Evolutionary conservation across 768 basidiomycete species (phyloP), one percentile per base, ranked within the genome.

Genomic region (Lentinus tigrinus): DNA sequence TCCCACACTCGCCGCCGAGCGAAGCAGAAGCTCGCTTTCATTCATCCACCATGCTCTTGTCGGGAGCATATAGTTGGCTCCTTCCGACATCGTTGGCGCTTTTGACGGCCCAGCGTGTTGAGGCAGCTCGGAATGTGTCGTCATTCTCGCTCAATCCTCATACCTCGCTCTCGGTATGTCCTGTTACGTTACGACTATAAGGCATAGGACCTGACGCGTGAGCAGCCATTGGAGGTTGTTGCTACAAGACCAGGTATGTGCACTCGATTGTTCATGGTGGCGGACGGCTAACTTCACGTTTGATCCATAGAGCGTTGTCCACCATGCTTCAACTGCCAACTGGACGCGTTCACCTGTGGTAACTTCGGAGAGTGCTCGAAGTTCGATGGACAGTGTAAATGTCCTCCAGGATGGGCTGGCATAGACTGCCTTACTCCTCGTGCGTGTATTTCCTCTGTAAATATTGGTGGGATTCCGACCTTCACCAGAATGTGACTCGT

Each of bases 391-490:
- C 94, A 97, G 66, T 99, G 97, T 75, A 88, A 93, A 68, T 99
- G 97, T 67, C 94, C 95, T 1, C 83, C 93, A 40, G 97, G 97
- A n/a, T 99, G 95, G 86, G 93, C 94, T 46, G 97, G 97, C 1
- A 89, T 95, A 37, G 96, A 98, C 68, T 99, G 97, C 74, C 74
- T 97, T 52, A 83, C 84, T 8, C 96, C 97, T 21, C 89, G 95
- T 97, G 73, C 47, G 92, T 82, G 5, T 19, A 23, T 28, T n/a
- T 17, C n/a, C 27, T 1, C 34, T 19, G 16, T 38, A 37, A 19
- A 39, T 23, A 24, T 23, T 8, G 4, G 37, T 14, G 39, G 38
- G 5, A 61, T 61, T 39, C 68, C 28, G 51, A 16, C 24, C 19
- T 46, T 23, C 38, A 26, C 9, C 57, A 97, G 95, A 97, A 68